phyloP scores from a whole-genome alignment of 1,284 basidiomycete species.

The Pseudozyma tsukubaensis region DNA sequence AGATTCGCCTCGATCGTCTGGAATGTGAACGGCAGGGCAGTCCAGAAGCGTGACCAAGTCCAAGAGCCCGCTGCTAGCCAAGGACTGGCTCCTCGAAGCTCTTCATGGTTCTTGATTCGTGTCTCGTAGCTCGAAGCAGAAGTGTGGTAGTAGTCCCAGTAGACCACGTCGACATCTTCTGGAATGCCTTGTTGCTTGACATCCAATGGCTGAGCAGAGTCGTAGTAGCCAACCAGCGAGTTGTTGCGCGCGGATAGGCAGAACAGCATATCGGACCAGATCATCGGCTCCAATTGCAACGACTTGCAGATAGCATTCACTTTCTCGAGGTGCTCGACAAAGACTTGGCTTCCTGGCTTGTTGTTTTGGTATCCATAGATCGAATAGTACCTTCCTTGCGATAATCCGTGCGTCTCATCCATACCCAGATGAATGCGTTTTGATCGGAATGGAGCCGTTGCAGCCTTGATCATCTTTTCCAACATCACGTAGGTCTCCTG shows the following conservation, averaged over 20 bases:
- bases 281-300: slow-evolving; percentile 66
- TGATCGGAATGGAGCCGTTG: slow-evolving; percentile 64
- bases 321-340: slow-evolving; percentile 58
- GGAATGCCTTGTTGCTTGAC: slow-evolving; percentile 62
- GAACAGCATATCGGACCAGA: slow-evolving; percentile 69
- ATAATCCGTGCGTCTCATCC: slow-evolving; percentile 68
- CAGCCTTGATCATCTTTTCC: slow-evolving; percentile 62
- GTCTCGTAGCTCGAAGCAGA: slow-evolving; percentile 59
- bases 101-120: slow-evolving; percentile 67
- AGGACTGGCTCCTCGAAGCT: slow-evolving; percentile 63
- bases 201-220: slow-evolving; percentile 35
- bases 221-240: slow-evolving; percentile 68
- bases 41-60: slow-evolving; percentile 70
- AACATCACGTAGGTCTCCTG: slow-evolving; percentile 67
- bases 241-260: slow-evolving; percentile 69
- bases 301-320: slow-evolving; percentile 66
- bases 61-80: slow-evolving; percentile 69
- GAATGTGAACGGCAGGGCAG: slow-evolving; percentile 69
- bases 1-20: slow-evolving; percentile 68
- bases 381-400: slow-evolving; percentile 68
- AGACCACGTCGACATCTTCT: slow-evolving; percentile 62
- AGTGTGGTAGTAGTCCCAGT: slow-evolving; percentile 66
- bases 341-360: slow-evolving; percentile 65
- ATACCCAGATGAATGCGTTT: slow-evolving; percentile 62
- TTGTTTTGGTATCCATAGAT: slow-evolving; percentile 63